phyloP scores from a whole-genome alignment of 176 grass and related monocot species.

The Cocos nucifera region DNA sequence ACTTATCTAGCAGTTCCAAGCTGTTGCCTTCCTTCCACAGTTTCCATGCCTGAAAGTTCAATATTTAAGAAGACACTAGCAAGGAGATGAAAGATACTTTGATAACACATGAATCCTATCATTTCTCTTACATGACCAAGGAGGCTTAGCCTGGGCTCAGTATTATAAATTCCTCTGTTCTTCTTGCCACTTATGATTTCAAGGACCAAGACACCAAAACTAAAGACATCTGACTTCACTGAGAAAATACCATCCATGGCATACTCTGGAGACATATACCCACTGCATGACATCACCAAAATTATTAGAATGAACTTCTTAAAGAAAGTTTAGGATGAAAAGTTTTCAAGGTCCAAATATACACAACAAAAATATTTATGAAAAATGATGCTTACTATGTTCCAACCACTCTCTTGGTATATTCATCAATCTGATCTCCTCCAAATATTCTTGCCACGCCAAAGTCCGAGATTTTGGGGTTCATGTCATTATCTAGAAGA shows the following conservation, averaged over 20 bases:
- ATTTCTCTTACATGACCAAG: slow-evolving; percentile 3
- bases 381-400: slow-evolving; percentile 15
- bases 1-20: slow-evolving; percentile 2
- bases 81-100: too few species aligned
- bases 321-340: too few species aligned
- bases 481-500: slow-evolving; percentile 19
- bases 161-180: slow-evolving; percentile 5
- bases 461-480: slow-evolving; percentile 20
- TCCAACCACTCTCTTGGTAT: slow-evolving; percentile 8
- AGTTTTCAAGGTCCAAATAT: background rate
- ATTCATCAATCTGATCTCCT: slow-evolving; percentile 11
- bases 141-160: background rate
- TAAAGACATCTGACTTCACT: slow-evolving; percentile 18
- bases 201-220: slow-evolving; percentile 7
- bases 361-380: background rate
- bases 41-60: background rate
- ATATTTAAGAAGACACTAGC: too few species aligned
- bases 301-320: too few species aligned
- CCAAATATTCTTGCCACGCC: slow-evolving; percentile 20
- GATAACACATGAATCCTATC: too few species aligned
- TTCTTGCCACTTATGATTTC: slow-evolving; percentile 20
- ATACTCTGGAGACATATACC: slow-evolving; percentile 21
- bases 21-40: slow-evolving; percentile 5
- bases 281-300: background rate
- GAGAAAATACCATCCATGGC: slow-evolving; percentile 21